These are phyloP conservation scores for Russula griseocarnosa DNA, from an alignment of 768 basidiomycete species.

Conservation along the genomic window DNA sequence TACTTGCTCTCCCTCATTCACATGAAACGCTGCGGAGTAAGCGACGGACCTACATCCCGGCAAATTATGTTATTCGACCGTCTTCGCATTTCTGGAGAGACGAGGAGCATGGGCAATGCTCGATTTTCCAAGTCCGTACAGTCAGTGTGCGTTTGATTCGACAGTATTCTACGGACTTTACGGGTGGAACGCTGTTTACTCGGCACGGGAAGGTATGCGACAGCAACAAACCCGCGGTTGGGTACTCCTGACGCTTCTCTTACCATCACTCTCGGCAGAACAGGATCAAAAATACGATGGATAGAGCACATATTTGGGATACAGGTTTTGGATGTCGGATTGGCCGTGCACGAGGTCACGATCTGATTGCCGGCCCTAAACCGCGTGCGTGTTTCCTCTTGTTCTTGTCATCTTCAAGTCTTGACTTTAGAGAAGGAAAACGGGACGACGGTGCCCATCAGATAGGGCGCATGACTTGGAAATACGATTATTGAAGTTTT, in stretches of 20 bases:
- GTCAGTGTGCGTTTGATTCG: too few species aligned
- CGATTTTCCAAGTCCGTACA: too few species aligned
- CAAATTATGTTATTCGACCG: too few species aligned
- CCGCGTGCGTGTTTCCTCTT: constrained; percentile 11
- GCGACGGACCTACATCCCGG: constrained; percentile 15
- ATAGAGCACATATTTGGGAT: not conserved
- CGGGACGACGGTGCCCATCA: too few species aligned
- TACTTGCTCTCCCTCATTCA: constrained; percentile 19
- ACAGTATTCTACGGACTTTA: too few species aligned
- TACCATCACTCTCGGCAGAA: constrained; percentile 12
- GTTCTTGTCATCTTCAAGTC: not conserved
- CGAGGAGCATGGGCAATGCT: too few species aligned
- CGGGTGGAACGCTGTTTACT: too few species aligned
- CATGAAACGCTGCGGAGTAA: constrained; percentile 18
- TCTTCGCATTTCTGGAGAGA: too few species aligned
- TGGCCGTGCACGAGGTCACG: constrained; percentile 26
- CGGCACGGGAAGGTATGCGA: too few species aligned
- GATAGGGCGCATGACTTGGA: too few species aligned
- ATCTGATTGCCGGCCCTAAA: constrained; percentile 24
- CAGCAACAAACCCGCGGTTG: constrained; percentile 6
- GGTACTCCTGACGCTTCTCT: constrained; percentile 19
- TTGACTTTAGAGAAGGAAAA: too few species aligned
- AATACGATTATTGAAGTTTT: too few species aligned
- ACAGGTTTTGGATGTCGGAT: constrained; percentile 24
- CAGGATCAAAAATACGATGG: constrained; percentile 9